Conservation (phyloP, 1,284 basidiomycete species). For the Irpex sp. region DNA sequence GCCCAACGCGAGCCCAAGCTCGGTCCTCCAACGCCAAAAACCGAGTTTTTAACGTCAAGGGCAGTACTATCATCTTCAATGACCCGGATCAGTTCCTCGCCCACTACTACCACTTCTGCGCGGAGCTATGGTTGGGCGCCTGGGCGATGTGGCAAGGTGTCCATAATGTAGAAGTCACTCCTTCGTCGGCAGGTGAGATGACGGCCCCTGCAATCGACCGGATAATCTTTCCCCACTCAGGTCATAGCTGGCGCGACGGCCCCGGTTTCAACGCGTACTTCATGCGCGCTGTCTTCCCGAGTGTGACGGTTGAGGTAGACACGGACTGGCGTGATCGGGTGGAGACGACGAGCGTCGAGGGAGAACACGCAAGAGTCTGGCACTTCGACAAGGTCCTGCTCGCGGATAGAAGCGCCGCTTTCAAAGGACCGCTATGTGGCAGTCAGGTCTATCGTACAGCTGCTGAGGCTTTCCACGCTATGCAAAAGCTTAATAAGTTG, state of each 20-base stretch:
- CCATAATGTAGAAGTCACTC: conserved; percentile 22
- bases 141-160: conserved; percentile 70
- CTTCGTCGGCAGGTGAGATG: conserved; percentile 14
- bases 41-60: conserved; percentile 59
- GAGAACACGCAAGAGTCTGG: conserved; percentile 38
- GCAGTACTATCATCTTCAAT: conserved; percentile 67
- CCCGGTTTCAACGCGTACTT: conserved; percentile 73
- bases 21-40: conserved; percentile 29
- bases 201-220: conserved; percentile 50
- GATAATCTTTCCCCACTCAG: conserved; percentile 60
- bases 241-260: conserved; percentile 64
- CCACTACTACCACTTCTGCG: conserved; percentile 82
- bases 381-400: conserved; percentile 60
- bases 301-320: conserved; percentile 59
- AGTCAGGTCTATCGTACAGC: conserved; percentile 63
- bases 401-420: conserved; percentile 69
- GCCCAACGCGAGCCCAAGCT: conserved; percentile 20
- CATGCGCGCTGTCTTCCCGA: conserved; percentile 71
- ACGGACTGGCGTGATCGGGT: conserved; percentile 68
- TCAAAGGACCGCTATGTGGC: conserved; percentile 59
- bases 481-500: conserved; percentile 32
- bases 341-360: conserved; percentile 32
- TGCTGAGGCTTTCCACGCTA: conserved; percentile 51
- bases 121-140: conserved; percentile 67
- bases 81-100: conserved; percentile 67